A percentile compares a stretch with the other conserved stretches of the same genome.
phyloP scores from a whole-genome alignment of 2,329 filamentous ascomycete species.

The Verticillium dahliae region DNA sequence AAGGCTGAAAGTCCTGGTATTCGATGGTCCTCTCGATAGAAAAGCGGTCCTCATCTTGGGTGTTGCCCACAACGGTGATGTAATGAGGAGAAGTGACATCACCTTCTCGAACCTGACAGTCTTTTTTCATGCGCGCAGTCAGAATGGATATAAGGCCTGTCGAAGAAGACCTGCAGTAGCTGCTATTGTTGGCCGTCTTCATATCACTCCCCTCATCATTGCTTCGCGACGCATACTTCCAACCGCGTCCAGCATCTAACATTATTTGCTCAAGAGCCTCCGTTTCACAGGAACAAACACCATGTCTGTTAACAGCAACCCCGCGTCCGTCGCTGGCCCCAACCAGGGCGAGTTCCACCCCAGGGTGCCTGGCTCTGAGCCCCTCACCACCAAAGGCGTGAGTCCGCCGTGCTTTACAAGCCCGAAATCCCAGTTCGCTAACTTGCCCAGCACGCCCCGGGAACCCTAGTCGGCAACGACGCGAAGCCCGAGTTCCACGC shows the following conservation, averaged over 20 bases:
- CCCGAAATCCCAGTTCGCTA: slow-evolving; percentile 7
- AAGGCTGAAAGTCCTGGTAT: background rate
- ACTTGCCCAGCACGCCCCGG: slow-evolving; percentile 53
- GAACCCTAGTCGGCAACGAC: slow-evolving; percentile 54
- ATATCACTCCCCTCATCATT: background rate
- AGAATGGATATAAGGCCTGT: background rate
- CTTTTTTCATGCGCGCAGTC: background rate
- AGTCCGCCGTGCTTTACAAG: slow-evolving; percentile 17
- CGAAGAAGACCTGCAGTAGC: background rate
- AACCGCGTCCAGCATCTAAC: background rate
- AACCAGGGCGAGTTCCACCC: slow-evolving; percentile 48
- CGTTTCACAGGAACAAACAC: slow-evolving; percentile 4
- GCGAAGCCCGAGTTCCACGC: slow-evolving; percentile 56
- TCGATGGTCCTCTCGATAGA: background rate
- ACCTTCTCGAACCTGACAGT: background rate
- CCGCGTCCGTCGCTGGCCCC: slow-evolving; percentile 37
- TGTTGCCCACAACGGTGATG: background rate
- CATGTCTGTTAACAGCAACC: slow-evolving; percentile 39
- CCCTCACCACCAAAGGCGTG: slow-evolving; percentile 48
- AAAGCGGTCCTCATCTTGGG: background rate
- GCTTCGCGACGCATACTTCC: background rate
- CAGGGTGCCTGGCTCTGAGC: slow-evolving; percentile 41
- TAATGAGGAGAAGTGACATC: background rate
- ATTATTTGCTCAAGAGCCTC: background rate
- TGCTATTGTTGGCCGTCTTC: background rate